Evolutionary conservation across 345 rosid species (phyloP), one percentile per base, ranked within the genome.

Genomic region (Corymbia maculata): DNA sequence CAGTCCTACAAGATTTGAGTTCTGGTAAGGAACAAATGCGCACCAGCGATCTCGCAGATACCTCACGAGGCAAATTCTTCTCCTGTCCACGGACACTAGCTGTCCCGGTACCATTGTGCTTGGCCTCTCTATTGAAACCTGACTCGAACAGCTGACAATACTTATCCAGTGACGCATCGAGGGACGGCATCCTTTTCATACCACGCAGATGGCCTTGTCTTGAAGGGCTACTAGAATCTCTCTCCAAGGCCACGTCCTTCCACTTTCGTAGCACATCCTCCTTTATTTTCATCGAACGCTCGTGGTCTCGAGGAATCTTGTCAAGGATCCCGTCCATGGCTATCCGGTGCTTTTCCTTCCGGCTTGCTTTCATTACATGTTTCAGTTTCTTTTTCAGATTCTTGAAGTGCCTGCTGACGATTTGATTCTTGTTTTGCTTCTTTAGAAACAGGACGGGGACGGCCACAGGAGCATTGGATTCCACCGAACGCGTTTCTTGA

Each of bases 321-420:
- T 96, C 95, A 79, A 96, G 94, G 52, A 96, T 90, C 28, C 95
- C 99, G 88, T 97, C 98, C 98, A 94, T 95, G 52, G 96, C 88
- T 55, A 96, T 95, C 87, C 98, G 89, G 28, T 89, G 94, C 90
- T 92, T 93, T 92, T 97, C 98, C 19, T 91, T 92, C 90, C 92
- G 91, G 91, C 94, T 92, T 91, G 93, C 93, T 42, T 90, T 90
- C 30, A 95, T 93, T 17, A 92, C 97, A 86, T 95, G 94, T 79
- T 89, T 93, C 88, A 97, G 92, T 92, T 96, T 96, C 89, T 95
- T 93, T 68, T 91, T 95, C 59, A 96, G 94, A 86, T 94, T 93
- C 92, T 93, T 95, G 91, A 96, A 94, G 85, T 93, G 95, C 55
- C 91, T 96, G 57, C 90, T 92, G 9, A 88, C 95, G 9, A 87